Conservation (phyloP, 257 asterid species). For the Solanum chmielewskii region DNA sequence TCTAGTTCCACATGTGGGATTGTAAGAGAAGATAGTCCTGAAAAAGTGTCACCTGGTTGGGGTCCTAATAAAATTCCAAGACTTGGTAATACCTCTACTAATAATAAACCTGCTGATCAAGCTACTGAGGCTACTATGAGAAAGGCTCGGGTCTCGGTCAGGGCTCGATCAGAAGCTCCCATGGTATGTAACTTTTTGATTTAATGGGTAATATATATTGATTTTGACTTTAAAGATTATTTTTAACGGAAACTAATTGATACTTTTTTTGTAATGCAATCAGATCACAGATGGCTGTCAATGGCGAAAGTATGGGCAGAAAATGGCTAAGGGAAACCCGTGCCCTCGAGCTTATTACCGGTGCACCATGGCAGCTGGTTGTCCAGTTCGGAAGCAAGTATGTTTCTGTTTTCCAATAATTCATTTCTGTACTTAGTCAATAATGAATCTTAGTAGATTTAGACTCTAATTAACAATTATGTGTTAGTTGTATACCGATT, state of each 20-base stretch:
- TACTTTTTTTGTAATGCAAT: neutral
- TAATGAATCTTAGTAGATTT: neutral
- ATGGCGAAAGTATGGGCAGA: slow-evolving; percentile 97
- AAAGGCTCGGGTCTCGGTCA: slow-evolving; percentile 94
- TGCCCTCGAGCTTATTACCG: slow-evolving; percentile 96
- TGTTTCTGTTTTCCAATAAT: neutral
- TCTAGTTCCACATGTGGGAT: neutral
- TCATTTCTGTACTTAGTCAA: neutral
- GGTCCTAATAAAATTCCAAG: slow-evolving; percentile 39
- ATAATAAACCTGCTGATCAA: slow-evolving; percentile 46
- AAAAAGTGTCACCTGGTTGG: slow-evolving; percentile 24
- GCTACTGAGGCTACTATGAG: slow-evolving; percentile 88
- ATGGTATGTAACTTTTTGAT: slow-evolving; percentile 28
- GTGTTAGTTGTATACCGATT: neutral
- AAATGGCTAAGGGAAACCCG: slow-evolving; percentile 95
- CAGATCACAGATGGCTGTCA: slow-evolving; percentile 95
- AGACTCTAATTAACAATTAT: neutral
- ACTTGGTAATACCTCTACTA: slow-evolving; percentile 21
- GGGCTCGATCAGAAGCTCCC: slow-evolving; percentile 86
- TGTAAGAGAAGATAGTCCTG: slow-evolving; percentile 27
- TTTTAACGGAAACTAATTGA: neutral
- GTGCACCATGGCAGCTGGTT: slow-evolving; percentile 93
- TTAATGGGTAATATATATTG: neutral
- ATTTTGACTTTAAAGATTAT: neutral
- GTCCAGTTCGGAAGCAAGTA: slow-evolving; percentile 97